Base-by-base conservation (phyloP, 306 rosid genomes). In the Pyrus betulifolia region DNA sequence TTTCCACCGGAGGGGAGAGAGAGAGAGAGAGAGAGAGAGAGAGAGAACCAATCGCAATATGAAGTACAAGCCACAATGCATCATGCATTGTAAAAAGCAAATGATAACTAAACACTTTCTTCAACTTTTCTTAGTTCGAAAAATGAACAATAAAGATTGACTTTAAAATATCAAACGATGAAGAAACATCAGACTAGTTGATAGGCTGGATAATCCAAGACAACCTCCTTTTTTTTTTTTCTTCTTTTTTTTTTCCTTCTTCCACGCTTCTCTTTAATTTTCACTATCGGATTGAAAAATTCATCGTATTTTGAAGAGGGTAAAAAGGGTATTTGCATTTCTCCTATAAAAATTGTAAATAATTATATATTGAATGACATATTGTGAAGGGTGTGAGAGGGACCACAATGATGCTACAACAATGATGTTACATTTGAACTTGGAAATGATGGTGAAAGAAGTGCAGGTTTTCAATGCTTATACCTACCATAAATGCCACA, bases 401-500 rank as follows among this genome's bases (percentile, higher is more conserved):
- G 73, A 72, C 73, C 82, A 65, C 65, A 51, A 21, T 57, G 13
- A 62, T 27, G 28, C 30, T 63, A 6, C 46, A 45, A 22, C 69
- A 70, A 38, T 60, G 69, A 22, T 35, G 49, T 14, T 63, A 44
- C 19, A 74, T 57, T 28, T 70, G 78, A 79, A 64, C 57, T 67
- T 67, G 30, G 15, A 40, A 54, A 75, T 69, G 73, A 75, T 70
- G 84, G 77, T 63, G 74, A 70, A 81, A 75, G 44, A 59, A 21
- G 33, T 18, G 22, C 22, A 17, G 45, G 61, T 71, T 58, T 72
- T 81, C 72, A 76, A 63, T 81, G 77, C 68, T 55, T 28, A 38
- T 55, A 76, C 84, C 84, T 70, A 31, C 64, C 27, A 70, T 76
- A 38, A 81, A 76, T 81, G 67, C 71, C 70, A 76, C 74, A 76